A percentile compares a stretch with the other conserved stretches of the same genome.
Evolutionary conservation across 1,139 yeast species (phyloP).

Genomic region (Saccharomycopsis phalli): DNA sequence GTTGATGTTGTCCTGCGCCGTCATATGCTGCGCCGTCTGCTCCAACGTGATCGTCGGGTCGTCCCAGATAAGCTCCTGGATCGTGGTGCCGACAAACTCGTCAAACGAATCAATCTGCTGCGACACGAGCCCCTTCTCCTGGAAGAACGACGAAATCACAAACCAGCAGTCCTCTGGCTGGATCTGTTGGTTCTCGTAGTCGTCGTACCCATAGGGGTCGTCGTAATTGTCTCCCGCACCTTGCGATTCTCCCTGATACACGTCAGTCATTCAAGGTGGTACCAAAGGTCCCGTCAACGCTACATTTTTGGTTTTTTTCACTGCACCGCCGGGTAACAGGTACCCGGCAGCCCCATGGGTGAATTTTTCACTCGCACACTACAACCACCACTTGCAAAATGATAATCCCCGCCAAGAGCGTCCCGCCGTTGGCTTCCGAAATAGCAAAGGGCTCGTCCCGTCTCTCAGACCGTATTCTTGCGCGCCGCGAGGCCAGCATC

Average conservation of each 20-base stretch:
- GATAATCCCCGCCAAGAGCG: too few species aligned
- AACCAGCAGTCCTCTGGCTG: constrained; percentile 99
- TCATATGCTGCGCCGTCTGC: constrained; percentile 96
- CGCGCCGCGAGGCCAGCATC: constrained; percentile 44
- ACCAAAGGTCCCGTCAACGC: too few species aligned
- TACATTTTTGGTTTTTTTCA: too few species aligned
- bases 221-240: constrained; percentile 22
- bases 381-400: neutral
- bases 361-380: neutral
- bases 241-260: constrained; percentile 5
- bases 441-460: neutral
- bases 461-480: constrained; percentile 27
- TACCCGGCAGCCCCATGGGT: too few species aligned
- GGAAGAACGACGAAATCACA: constrained; percentile 91
- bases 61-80: constrained; percentile 94
- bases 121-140: constrained; percentile 92
- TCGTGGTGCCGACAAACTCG: constrained; percentile 93
- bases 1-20: constrained; percentile 81
- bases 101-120: constrained; percentile 98
- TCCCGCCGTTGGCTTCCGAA: neutral
- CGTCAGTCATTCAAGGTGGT: constrained; percentile 1
- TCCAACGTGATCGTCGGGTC: constrained; percentile 90
- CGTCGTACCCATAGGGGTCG: constrained; percentile 64
- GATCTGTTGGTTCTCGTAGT: constrained; percentile 58
- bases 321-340: too few species aligned